Conservation (phyloP, 1,284 basidiomycete species). For the Leccinum pachyderme region DNA sequence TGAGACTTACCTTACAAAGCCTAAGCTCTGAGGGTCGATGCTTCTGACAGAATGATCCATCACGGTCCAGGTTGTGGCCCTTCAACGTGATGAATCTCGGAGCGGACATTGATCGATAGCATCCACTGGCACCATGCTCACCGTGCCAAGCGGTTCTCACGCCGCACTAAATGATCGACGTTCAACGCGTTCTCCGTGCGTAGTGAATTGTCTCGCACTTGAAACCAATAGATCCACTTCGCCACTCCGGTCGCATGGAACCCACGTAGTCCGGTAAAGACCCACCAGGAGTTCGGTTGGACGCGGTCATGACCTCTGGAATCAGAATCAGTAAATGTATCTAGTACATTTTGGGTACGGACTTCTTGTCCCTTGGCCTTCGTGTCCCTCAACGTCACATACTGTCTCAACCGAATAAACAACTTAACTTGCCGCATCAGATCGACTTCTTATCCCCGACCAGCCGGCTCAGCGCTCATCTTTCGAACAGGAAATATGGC, state of each 20-base stretch:
- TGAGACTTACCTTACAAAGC: neutral
- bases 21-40: neutral
- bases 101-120: neutral
- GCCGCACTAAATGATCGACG: neutral
- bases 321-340: neutral
- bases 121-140: neutral
- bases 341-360: neutral
- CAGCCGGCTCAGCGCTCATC: neutral
- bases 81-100: neutral
- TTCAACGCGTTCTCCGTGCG: neutral
- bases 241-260: neutral
- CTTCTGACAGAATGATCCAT: neutral
- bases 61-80: neutral
- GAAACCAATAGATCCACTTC: neutral
- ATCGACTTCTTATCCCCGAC: neutral
- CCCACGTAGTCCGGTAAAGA: neutral
- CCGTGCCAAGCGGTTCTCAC: neutral
- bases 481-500: neutral
- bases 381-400: neutral
- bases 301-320: neutral
- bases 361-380: neutral
- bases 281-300: neutral
- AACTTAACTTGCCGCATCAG: neutral
- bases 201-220: neutral
- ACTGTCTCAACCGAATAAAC: neutral